phyloP scores from a whole-genome alignment of 2,329 filamentous ascomycete species.

The Fusarium brevicatenulatum region DNA sequence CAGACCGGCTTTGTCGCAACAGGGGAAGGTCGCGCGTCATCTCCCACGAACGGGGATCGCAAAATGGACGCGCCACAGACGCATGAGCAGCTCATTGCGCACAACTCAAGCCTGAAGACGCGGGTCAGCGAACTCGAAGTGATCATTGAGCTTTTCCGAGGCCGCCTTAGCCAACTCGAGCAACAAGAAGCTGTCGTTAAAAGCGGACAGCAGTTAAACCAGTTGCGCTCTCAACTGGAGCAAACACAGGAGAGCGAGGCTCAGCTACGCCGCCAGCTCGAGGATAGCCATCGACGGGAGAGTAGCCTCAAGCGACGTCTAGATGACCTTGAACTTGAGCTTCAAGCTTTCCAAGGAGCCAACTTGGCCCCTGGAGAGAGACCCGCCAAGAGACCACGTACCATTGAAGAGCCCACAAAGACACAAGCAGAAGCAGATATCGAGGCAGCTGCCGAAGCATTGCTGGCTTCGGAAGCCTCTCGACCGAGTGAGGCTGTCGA shows the following conservation, averaged over 20 bases:
- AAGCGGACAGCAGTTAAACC: constrained; percentile 66
- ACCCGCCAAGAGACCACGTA: constrained; percentile 45
- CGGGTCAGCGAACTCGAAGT: constrained; percentile 94
- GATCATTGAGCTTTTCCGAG: constrained; percentile 86
- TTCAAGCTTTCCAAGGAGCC: constrained; percentile 49
- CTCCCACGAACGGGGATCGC: constrained; percentile 67
- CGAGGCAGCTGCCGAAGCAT: constrained; percentile 31
- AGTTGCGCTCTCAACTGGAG: constrained; percentile 67
- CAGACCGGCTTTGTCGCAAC: constrained; percentile 63
- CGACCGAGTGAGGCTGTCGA: constrained; percentile 4
- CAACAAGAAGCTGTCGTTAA: constrained; percentile 76
- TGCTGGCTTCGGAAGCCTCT: constrained; percentile 22
- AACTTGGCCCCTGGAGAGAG: constrained; percentile 36
- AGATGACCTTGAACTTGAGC: constrained; percentile 77
- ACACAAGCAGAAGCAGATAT: constrained; percentile 28
- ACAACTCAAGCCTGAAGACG: constrained; percentile 91
- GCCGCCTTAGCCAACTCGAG: constrained; percentile 81
- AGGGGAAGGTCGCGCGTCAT: constrained; percentile 62
- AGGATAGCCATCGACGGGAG: constrained; percentile 81
- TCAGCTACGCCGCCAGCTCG: constrained; percentile 70
- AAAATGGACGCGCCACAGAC: constrained; percentile 77
- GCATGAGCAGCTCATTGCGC: constrained; percentile 81
- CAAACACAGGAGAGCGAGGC: constrained; percentile 53
- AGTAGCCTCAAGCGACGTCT: constrained; percentile 83
- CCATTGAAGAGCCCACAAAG: constrained; percentile 29